These are phyloP conservation scores for Nosema muscidifuracis DNA, from an alignment of 371 early-diverging fungal genomes.

Conservation along the genomic window DNA sequence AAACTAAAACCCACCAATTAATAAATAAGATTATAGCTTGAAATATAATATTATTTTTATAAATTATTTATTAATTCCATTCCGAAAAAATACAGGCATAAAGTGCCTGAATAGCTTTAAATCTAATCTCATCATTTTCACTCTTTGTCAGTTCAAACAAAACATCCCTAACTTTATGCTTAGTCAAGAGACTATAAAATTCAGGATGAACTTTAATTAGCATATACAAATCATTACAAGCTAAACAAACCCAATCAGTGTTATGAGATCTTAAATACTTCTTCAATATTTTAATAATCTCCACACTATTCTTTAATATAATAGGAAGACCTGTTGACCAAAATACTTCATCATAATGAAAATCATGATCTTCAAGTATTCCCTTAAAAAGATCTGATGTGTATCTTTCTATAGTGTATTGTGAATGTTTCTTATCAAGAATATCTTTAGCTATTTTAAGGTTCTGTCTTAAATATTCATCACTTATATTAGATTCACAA, in stretches of 20 bases:
- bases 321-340: constrained; percentile 48
- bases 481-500: constrained; percentile 10
- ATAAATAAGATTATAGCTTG: too few relatives aligned
- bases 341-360: constrained; percentile 56
- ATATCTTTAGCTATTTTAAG: constrained; percentile 9
- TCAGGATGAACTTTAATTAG: constrained; percentile 54
- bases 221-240: constrained; percentile 60
- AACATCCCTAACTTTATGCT: constrained; percentile 53
- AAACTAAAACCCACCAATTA: too few relatives aligned
- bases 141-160: constrained; percentile 51
- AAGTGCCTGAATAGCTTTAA: constrained; percentile 60
- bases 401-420: constrained; percentile 34
- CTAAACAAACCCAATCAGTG: constrained; percentile 49
- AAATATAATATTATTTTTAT: too few relatives aligned
- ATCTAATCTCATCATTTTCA: constrained; percentile 58
- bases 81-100: constrained; percentile 57
- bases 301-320: constrained; percentile 45
- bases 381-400: constrained; percentile 57
- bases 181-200: constrained; percentile 33
- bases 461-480: constrained; percentile 9
- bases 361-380: constrained; percentile 51
- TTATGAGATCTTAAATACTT: constrained; percentile 57
- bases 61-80: constrained; percentile 27
- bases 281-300: constrained; percentile 58
- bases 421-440: neutral